Base-by-base conservation (phyloP, 352 stramenopile species). In the Pythium scleroteichum region DNA sequence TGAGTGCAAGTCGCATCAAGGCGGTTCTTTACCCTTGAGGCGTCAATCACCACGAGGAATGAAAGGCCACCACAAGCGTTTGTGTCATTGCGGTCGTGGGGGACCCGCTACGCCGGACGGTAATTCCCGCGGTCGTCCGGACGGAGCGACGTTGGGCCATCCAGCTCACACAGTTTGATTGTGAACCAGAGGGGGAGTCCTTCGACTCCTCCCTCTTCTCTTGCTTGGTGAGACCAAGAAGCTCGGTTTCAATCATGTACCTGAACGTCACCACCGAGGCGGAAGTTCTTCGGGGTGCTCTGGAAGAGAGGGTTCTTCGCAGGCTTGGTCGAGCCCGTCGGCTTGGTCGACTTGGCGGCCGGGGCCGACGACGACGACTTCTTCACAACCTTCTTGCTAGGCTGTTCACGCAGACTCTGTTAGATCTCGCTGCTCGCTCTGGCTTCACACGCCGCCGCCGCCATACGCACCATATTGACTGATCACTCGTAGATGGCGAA, bases 251-350 rank as follows among this genome's bases (percentile, higher is more conserved):
- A 59, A 62, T 55, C 51, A 68, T 84, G 79, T 95, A 94, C 92
- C 85, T 97, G 95, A 83, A 99, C 92, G 72, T 97, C 92, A 73
- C 96, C 92, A 64, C 97, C 97, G 66, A 99, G 93, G 76, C 94
- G 84, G 79, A 98, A 98, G 79, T 94, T 98, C 71, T 96, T 96
- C 62, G 95, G 95, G 50, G 78, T 80, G 54, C 90, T 78, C 51
- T 88, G 87, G 87, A 99, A 99, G 51, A 99, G 86, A 20, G 97
- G 97, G 76, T 95, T 66, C 65, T 96, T 92, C 76, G 96, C 95
- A 23, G 81, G 59, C 55, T 87, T 87, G 62, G 80, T 84, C 50
- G 71, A 68, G 42, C 78, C 72, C 19, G 68, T 61, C 41, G 75
- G 71, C 76, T 95, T 89, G 59, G 85, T 91, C 45, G 78, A 69